phyloP scores from a whole-genome alignment of 176 grass and related monocot genomes.

The Calamus simplicifolius region DNA sequence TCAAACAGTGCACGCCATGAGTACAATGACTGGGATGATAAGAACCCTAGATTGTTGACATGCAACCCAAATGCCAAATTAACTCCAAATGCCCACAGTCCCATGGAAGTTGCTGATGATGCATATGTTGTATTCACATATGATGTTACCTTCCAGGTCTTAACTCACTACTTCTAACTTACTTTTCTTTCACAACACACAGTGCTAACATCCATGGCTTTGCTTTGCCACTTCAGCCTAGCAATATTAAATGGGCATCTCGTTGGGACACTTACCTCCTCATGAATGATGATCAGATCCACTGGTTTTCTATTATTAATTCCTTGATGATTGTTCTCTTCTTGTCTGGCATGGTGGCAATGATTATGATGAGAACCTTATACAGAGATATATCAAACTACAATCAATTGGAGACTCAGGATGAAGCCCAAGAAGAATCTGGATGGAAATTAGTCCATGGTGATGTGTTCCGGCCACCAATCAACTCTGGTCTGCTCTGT shows the following conservation, averaged over 20 bases:
- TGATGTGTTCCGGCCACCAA: constrained; percentile 19
- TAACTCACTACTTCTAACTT: neutral
- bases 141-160: constrained; percentile 19
- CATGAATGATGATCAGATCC: constrained; percentile 29
- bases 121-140: constrained; percentile 13
- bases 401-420: constrained; percentile 24
- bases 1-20: constrained; percentile 11
- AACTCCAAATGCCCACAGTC: constrained; percentile 2
- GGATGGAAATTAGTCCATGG: constrained; percentile 29
- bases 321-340: constrained; percentile 30
- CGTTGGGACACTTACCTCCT: constrained; percentile 28
- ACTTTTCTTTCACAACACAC: neutral
- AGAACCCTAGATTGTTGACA: constrained; percentile 11
- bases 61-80: constrained; percentile 7
- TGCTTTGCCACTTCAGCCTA: constrained; percentile 5
- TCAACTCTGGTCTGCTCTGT: constrained; percentile 17
- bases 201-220: constrained; percentile 4
- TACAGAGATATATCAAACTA: constrained; percentile 25
- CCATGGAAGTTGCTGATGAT: constrained; percentile 7
- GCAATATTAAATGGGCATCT: constrained; percentile 29
- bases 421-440: constrained; percentile 28
- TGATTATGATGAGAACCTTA: constrained; percentile 28
- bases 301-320: constrained; percentile 29
- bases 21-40: constrained; percentile 11
- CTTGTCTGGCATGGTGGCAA: constrained; percentile 23